Evolutionary conservation across 1,139 yeast species (phyloP).

Genomic region (Taphrina sp.): DNA sequence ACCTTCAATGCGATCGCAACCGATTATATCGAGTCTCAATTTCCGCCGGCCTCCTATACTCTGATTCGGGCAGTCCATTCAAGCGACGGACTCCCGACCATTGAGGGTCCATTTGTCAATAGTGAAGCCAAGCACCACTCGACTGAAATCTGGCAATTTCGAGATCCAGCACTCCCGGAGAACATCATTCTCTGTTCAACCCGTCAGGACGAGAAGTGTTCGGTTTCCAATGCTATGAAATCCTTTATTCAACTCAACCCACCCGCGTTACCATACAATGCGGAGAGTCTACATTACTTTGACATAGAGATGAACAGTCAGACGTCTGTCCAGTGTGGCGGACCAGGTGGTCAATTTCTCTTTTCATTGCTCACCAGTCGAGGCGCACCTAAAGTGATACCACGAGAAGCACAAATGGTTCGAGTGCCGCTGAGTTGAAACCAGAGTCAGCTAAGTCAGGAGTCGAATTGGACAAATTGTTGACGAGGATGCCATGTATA

Average conservation of each 20-base stretch:
- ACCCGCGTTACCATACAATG: slow-evolving; percentile 18
- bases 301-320: slow-evolving; percentile 23
- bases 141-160: slow-evolving; percentile 29
- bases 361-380: slow-evolving; percentile 20
- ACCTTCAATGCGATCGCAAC: slow-evolving; percentile 9
- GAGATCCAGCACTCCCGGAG: slow-evolving; percentile 11
- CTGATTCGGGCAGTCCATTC: slow-evolving; percentile 26
- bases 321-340: slow-evolving; percentile 22
- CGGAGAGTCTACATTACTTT: slow-evolving; percentile 19
- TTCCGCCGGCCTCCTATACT: slow-evolving; percentile 2
- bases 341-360: slow-evolving; percentile 14
- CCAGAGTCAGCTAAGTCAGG: no score
- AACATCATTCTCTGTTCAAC: slow-evolving; percentile 19
- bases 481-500: no score
- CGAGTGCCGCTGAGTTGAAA: no score
- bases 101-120: slow-evolving; percentile 12
- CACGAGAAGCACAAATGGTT: no score
- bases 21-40: slow-evolving; percentile 3
- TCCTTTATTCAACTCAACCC: slow-evolving; percentile 1
- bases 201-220: slow-evolving; percentile 10
- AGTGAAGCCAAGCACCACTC: slow-evolving; percentile 11
- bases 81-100: slow-evolving; percentile 17
- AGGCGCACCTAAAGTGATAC: no score
- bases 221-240: not conserved
- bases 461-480: no score